Percentiles rank a stretch among this genome's conserved stretches.
Conservation (phyloP, 306 rosid genomes). For the Prinsepia uniflora region DNA sequence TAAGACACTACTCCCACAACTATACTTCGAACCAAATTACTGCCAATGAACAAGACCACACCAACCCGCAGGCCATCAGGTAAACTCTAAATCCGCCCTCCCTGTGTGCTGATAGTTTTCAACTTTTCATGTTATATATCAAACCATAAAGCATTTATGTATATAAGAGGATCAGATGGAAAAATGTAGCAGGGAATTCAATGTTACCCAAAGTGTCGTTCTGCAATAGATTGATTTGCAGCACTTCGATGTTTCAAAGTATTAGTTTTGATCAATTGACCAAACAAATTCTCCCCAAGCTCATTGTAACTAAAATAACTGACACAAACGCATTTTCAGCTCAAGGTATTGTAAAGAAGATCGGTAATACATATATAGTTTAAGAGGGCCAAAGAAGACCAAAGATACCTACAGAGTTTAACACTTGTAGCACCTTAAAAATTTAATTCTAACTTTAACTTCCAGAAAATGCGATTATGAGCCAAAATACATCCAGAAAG, state of each 20-base stretch:
- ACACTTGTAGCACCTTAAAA: not conserved
- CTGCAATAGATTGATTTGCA: not conserved
- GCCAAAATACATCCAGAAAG: not conserved
- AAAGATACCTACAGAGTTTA: not conserved
- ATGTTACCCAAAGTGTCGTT: not conserved
- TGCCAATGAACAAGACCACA: constrained; percentile 3
- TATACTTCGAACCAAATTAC: not conserved
- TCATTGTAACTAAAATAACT: not conserved
- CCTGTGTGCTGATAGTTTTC: not conserved
- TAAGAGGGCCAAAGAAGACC: not conserved
- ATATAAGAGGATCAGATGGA: not conserved
- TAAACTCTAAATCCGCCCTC: not conserved
- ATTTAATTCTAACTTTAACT: not conserved
- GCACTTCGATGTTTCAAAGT: not conserved
- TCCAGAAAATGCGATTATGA: no score
- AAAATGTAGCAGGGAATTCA: no score
- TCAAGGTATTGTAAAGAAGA: not conserved
- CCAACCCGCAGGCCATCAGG: not conserved
- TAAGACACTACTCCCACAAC: constrained; percentile 1
- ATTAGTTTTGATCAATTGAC: not conserved
- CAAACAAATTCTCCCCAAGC: not conserved
- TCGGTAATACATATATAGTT: no score
- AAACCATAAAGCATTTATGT: not conserved
- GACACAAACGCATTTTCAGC: not conserved
- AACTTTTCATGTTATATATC: not conserved